A percentile compares a stretch with the other conserved stretches of the same genome.
Evolutionary conservation across 257 asterid species (phyloP).

Genomic region (Rehmannia glutinosa): DNA sequence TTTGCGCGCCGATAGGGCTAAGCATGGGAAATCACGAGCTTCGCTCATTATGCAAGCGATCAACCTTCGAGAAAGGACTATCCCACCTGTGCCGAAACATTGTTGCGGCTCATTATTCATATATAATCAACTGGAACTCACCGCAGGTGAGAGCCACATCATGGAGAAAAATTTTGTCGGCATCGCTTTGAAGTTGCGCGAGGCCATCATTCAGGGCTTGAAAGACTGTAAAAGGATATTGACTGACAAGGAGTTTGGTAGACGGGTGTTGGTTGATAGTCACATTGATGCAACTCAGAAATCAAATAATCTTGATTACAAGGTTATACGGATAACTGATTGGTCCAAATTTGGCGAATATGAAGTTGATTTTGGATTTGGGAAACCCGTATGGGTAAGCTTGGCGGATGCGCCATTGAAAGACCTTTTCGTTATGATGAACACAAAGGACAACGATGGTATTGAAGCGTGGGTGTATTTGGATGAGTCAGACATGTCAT

Average conservation of each 20-base stretch:
- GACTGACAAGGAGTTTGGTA: neutral
- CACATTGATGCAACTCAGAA: neutral
- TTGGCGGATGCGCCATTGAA: neutral
- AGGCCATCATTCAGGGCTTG: neutral
- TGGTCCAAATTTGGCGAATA: slow-evolving; percentile 23
- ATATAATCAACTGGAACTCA: neutral
- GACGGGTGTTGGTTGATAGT: neutral
- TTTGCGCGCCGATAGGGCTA: neutral
- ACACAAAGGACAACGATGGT: slow-evolving; percentile 10
- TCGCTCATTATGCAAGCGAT: neutral
- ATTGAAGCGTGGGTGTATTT: slow-evolving; percentile 23
- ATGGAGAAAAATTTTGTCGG: neutral
- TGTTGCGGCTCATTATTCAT: slow-evolving; percentile 14
- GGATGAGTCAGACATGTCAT: neutral
- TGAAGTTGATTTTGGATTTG: slow-evolving; percentile 31
- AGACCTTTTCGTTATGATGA: neutral
- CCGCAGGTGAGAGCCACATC: neutral
- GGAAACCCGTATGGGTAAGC: slow-evolving; percentile 18
- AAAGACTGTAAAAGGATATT: neutral
- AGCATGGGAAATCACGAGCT: neutral
- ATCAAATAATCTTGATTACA: neutral
- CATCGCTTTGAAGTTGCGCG: neutral
- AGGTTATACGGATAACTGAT: slow-evolving; percentile 8
- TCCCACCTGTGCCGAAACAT: slow-evolving; percentile 5
- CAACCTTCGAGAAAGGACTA: slow-evolving; percentile 17